A percentile compares a stretch with the other conserved stretches of the same genome.
Evolutionary conservation across 768 basidiomycete species (phyloP).

Genomic region (Nidula microcarpa): DNA sequence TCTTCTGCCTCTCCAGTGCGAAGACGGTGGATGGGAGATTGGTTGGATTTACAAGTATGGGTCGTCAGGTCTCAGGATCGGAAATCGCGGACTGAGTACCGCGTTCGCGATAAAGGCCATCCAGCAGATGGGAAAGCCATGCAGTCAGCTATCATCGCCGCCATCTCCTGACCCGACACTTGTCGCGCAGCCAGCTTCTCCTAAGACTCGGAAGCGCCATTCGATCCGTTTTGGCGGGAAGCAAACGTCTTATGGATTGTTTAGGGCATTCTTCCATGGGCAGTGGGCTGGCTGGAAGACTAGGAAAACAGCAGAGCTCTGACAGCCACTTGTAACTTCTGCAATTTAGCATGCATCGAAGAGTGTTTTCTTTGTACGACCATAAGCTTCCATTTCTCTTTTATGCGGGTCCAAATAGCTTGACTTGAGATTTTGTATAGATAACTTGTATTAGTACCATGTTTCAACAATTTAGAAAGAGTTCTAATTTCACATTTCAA

Average conservation of each 20-base stretch:
- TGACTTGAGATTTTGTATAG: no score
- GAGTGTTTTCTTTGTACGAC: no score
- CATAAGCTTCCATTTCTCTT: no score
- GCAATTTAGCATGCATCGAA: no score
- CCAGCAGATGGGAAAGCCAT: conserved; percentile 18
- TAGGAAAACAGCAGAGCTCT: no score
- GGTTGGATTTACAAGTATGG: conserved; percentile 60
- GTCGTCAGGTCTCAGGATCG: conserved; percentile 41
- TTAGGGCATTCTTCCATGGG: background rate
- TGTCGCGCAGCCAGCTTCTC: background rate
- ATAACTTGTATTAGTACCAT: no score
- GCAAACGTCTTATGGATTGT: background rate
- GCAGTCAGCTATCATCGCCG: no score
- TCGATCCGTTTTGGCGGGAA: background rate
- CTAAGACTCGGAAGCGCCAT: background rate
- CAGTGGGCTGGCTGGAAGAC: background rate
- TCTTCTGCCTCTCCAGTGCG: conserved; percentile 44
- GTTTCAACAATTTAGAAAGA: no score
- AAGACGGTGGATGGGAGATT: conserved; percentile 53
- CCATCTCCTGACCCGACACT: no score
- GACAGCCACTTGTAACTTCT: no score
- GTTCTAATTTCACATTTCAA: conserved; percentile 2
- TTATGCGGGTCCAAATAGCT: no score
- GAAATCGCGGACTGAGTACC: conserved; percentile 53
- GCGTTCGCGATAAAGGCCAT: conserved; percentile 53